These are phyloP conservation scores for Cercophora sp. DNA, from an alignment of 495 filamentous ascomycete species.

Conservation along the genomic window DNA sequence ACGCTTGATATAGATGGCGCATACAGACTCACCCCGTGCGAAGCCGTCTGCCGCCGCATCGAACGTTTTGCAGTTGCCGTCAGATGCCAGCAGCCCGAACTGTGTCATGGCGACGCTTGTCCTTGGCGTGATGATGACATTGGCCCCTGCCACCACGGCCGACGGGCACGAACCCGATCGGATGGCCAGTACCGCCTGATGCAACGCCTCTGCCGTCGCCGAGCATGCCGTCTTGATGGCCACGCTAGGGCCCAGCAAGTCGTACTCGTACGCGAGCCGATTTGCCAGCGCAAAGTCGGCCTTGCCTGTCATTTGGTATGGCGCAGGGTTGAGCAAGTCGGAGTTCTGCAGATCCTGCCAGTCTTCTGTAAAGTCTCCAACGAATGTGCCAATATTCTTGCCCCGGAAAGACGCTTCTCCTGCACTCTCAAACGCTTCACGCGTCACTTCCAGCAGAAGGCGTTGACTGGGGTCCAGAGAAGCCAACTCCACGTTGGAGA, in stretches of 20 bases:
- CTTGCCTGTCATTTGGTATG: too few relatives aligned
- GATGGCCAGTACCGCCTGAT: constrained; percentile 37
- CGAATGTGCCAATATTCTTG: constrained; percentile 63
- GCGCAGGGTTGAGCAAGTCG: too few relatives aligned
- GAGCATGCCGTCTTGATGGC: constrained; percentile 44
- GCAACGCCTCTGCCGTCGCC: constrained; percentile 32
- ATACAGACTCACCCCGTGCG: constrained; percentile 52
- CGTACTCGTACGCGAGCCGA: constrained; percentile 46
- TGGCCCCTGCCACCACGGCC: constrained; percentile 37
- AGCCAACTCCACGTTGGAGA: neutral
- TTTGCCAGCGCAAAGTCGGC: too few relatives aligned
- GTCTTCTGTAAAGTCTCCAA: too few relatives aligned
- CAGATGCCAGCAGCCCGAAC: constrained; percentile 5
- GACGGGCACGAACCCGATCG: constrained; percentile 33
- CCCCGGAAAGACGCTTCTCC: constrained; percentile 66
- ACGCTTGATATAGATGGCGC: constrained; percentile 38
- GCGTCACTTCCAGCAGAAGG: constrained; percentile 67
- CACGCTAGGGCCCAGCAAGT: constrained; percentile 36
- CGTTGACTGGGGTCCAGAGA: constrained; percentile 67
- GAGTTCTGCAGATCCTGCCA: too few relatives aligned
- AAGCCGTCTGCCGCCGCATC: constrained; percentile 40
- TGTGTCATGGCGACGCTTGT: constrained; percentile 5
- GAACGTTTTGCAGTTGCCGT: constrained; percentile 26
- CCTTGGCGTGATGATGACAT: constrained; percentile 16
- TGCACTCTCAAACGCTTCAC: constrained; percentile 74